A percentile compares a stretch with the other conserved stretches of the same genome.
Evolutionary conservation across 441 rosid species (phyloP).

Genomic region (Adansonia rubrostipa): DNA sequence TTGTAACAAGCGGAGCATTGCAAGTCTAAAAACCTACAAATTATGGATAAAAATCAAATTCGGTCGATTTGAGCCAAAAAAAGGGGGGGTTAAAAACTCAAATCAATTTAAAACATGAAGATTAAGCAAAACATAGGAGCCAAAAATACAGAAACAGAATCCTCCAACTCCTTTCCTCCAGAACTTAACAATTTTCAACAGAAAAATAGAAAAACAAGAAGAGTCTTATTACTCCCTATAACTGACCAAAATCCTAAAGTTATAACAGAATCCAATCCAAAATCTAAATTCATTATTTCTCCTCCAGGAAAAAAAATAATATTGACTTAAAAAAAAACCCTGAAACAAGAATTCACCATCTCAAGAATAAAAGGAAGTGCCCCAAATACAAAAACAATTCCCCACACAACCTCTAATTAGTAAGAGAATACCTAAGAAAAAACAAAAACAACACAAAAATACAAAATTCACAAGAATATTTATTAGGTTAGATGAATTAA

Average conservation of each 20-base stretch:
- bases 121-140: neutral
- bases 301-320: neutral
- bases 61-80: neutral
- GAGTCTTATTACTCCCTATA: constrained; percentile 3
- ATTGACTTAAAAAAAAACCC: neutral
- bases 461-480: neutral
- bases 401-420: neutral
- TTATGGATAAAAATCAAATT: neutral
- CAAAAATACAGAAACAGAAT: constrained; percentile 14
- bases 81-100: neutral
- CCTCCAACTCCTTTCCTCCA: neutral
- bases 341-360: neutral
- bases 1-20: neutral
- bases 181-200: constrained; percentile 11
- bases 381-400: constrained; percentile 5
- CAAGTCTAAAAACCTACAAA: neutral
- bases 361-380: neutral
- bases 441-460: neutral
- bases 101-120: constrained; percentile 12
- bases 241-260: neutral
- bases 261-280: neutral
- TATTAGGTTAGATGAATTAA: neutral
- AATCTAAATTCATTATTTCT: neutral
- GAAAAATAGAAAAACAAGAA: constrained; percentile 12
- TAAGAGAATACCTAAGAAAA: neutral